Conservation (phyloP, 2,329 filamentous ascomycete species). For the Fusarium sp. region DNA sequence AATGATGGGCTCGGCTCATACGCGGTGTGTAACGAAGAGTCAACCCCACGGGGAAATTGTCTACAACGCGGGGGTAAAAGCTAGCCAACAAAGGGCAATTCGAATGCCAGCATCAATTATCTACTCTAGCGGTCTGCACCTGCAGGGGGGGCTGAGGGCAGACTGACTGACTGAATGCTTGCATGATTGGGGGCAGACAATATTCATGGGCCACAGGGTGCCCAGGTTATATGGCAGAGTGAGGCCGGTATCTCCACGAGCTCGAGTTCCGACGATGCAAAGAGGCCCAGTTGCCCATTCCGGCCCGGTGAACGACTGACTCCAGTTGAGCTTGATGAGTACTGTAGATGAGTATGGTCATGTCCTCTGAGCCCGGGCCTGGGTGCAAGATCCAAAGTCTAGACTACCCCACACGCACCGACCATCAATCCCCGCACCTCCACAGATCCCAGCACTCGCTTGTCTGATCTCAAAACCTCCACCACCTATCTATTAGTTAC, state of each 20-base stretch:
- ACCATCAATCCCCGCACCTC: conserved; percentile 42
- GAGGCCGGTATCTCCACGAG: not conserved
- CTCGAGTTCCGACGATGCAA: conserved; percentile 32
- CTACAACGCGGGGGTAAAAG: conserved; percentile 23
- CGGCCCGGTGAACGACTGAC: conserved; percentile 8
- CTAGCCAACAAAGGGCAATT: conserved; percentile 10
- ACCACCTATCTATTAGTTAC: not conserved
- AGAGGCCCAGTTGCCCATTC: conserved; percentile 14
- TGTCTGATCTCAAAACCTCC: conserved; percentile 21
- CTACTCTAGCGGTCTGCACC: conserved; percentile 22
- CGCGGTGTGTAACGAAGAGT: conserved; percentile 1
- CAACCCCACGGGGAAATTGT: conserved; percentile 35
- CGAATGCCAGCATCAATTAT: conserved; percentile 13
- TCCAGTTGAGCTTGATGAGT: not conserved
- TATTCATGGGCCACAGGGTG: not conserved
- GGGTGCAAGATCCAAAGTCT: conserved; percentile 33
- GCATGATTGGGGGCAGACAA: not conserved
- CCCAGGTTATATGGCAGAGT: not conserved
- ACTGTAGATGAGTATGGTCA: not conserved
- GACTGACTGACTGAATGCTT: not conserved
- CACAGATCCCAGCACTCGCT: conserved; percentile 32
- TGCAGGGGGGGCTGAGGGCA: conserved; percentile 15
- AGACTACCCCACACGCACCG: conserved; percentile 42
- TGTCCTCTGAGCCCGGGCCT: conserved; percentile 9
- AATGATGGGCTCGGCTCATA: conserved; percentile 36